Evolutionary conservation across 202 grass and related monocot genomes (phyloP).

Genomic region (Hordeum pubiflorum): DNA sequence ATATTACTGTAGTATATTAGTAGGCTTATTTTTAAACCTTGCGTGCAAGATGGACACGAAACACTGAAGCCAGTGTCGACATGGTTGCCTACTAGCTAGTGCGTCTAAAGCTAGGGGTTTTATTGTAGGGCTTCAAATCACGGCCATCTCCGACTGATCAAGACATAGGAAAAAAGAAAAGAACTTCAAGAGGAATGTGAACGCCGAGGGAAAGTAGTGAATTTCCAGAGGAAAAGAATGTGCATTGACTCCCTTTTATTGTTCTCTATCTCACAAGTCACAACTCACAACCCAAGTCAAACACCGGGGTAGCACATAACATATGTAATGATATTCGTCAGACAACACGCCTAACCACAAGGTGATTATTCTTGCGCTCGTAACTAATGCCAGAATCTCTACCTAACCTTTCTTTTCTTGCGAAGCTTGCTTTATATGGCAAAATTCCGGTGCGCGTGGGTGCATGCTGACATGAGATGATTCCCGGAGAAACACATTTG

Average conservation of each 20-base stretch:
- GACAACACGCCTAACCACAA: background rate
- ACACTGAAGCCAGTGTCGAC: too few species aligned
- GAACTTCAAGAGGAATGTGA: too few species aligned
- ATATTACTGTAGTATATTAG: background rate
- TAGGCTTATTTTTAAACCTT: too few species aligned
- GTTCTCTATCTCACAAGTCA: background rate
- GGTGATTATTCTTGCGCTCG: background rate
- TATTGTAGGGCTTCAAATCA: too few species aligned
- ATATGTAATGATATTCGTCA: background rate
- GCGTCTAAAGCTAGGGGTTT: too few species aligned
- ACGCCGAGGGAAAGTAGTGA: background rate
- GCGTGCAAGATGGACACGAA: too few species aligned
- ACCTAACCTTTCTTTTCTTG: background rate
- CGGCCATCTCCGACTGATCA: too few species aligned
- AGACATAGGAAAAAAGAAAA: background rate
- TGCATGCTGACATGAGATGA: background rate
- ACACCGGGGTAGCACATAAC: background rate
- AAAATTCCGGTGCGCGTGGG: background rate
- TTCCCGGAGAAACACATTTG: background rate
- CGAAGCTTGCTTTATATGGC: background rate
- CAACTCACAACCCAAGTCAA: background rate
- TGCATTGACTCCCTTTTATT: background rate
- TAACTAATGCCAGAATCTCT: background rate
- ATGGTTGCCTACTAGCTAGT: too few species aligned
- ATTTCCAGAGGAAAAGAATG: background rate